Percentiles rank a stretch among this genome's conserved stretches.
Conservation (phyloP, 176 grass and related monocot species). For the Ensete ventricosum region DNA sequence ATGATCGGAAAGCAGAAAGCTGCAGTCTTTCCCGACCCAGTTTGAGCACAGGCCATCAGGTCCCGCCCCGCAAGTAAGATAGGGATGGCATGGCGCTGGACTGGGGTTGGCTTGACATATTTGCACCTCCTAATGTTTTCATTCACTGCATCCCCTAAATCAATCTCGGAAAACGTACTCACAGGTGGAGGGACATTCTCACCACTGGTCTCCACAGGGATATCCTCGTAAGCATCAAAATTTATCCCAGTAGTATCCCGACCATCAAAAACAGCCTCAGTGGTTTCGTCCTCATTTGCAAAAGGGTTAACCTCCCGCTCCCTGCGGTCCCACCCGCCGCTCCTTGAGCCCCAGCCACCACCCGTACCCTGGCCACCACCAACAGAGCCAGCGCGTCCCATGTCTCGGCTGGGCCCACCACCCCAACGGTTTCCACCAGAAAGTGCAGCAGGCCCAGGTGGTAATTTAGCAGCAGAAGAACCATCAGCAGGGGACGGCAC, state of each 20-base stretch:
- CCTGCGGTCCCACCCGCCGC: constrained; percentile 51
- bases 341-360: constrained; percentile 45
- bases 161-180: constrained; percentile 79
- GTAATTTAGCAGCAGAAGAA: constrained; percentile 12
- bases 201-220: constrained; percentile 86
- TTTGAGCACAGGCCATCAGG: constrained; percentile 97
- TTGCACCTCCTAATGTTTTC: constrained; percentile 80
- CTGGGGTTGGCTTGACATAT: constrained; percentile 91
- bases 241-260: constrained; percentile 62
- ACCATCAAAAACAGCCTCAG: constrained; percentile 29
- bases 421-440: constrained; percentile 33
- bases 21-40: constrained; percentile 84
- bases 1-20: constrained; percentile 95
- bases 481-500: constrained; percentile 8
- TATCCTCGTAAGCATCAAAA: constrained; percentile 97
- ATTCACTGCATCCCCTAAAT: constrained; percentile 75
- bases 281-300: constrained; percentile 27
- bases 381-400: neutral
- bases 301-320: constrained; percentile 79
- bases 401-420: constrained; percentile 9
- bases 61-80: constrained; percentile 64
- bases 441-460: constrained; percentile 21
- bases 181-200: constrained; percentile 64
- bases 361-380: constrained; percentile 20
- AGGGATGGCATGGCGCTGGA: constrained; percentile 84